phyloP scores from a whole-genome alignment of 164 flowering plant species.

The Warburgia ugandensis region DNA sequence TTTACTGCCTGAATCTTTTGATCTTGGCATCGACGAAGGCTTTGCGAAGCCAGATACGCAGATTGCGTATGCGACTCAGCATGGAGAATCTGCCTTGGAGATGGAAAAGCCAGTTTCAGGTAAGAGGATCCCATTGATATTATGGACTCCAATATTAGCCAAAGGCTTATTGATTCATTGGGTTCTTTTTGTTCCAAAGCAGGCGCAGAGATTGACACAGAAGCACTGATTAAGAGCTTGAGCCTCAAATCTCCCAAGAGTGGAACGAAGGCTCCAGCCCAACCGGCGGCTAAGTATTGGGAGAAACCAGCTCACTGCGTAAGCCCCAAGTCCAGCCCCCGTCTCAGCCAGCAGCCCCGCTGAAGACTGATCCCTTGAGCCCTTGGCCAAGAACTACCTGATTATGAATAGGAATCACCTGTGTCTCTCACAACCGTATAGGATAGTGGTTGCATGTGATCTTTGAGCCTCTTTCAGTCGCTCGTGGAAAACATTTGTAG shows the following conservation, averaged over 20 bases:
- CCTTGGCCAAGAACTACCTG: too few species aligned
- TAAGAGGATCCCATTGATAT: too few species aligned
- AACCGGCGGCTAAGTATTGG: conserved; percentile 26
- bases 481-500: too few species aligned
- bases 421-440: too few species aligned
- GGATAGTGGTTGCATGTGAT: too few species aligned
- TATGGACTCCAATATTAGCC: too few species aligned
- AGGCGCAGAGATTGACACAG: conserved; percentile 24
- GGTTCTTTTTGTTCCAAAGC: background rate
- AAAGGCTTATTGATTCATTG: too few species aligned
- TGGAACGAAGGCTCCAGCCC: conserved; percentile 15
- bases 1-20: conserved; percentile 67
- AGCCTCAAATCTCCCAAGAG: conserved; percentile 18
- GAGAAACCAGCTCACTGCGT: conserved; percentile 42
- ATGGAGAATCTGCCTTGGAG: background rate
- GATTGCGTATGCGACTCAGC: too few species aligned
- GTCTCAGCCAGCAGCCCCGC: conserved; percentile 47
- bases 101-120: background rate
- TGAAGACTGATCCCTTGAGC: too few species aligned
- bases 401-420: too few species aligned
- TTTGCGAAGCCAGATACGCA: conserved; percentile 41
- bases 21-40: conserved; percentile 38
- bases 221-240: conserved; percentile 26
- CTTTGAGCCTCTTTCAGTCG: too few species aligned
- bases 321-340: conserved; percentile 38